Conservation (phyloP, 2,329 filamentous ascomycete genomes). For the Ciborinia camelliae region DNA sequence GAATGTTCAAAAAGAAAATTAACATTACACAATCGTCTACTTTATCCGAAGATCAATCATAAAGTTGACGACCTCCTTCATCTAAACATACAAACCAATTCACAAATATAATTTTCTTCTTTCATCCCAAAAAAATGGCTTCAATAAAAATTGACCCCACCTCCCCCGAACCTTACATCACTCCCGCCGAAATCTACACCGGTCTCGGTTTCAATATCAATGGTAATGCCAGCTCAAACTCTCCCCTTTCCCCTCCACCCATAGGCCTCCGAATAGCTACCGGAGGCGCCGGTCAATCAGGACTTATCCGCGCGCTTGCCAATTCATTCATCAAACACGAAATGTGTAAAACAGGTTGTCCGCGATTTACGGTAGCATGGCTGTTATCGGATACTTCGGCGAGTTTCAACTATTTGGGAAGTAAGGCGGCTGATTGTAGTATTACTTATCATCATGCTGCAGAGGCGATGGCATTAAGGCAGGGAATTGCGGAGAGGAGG, state of each 20-base stretch:
- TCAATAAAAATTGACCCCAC: not conserved
- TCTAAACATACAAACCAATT: not conserved
- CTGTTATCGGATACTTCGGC: slow-evolving; percentile 46
- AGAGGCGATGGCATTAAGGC: slow-evolving; percentile 44
- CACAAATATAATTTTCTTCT: not conserved
- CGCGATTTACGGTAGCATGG: slow-evolving; percentile 45
- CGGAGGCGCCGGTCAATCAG: slow-evolving; percentile 37
- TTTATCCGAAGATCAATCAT: not conserved
- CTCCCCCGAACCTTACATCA: slow-evolving; percentile 13
- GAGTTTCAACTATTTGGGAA: slow-evolving; percentile 44
- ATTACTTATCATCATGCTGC: slow-evolving; percentile 46
- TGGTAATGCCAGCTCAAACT: not conserved
- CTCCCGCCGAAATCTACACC: slow-evolving; percentile 19
- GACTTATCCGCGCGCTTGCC: slow-evolving; percentile 38
- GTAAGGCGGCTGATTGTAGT: slow-evolving; percentile 42
- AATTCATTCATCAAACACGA: slow-evolving; percentile 40
- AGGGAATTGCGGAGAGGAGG: slow-evolving; percentile 40
- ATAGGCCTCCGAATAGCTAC: slow-evolving; percentile 36
- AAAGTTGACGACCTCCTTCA: not conserved
- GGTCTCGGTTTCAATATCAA: not conserved
- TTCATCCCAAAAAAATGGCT: not conserved
- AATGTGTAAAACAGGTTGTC: slow-evolving; percentile 32
- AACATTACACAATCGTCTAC: no score
- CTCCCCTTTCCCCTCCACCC: not conserved
- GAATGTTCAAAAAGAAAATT: no score